Base-by-base conservation (phyloP, 2,329 filamentous ascomycete species). In the Pseudopyricularia cyperi region DNA sequence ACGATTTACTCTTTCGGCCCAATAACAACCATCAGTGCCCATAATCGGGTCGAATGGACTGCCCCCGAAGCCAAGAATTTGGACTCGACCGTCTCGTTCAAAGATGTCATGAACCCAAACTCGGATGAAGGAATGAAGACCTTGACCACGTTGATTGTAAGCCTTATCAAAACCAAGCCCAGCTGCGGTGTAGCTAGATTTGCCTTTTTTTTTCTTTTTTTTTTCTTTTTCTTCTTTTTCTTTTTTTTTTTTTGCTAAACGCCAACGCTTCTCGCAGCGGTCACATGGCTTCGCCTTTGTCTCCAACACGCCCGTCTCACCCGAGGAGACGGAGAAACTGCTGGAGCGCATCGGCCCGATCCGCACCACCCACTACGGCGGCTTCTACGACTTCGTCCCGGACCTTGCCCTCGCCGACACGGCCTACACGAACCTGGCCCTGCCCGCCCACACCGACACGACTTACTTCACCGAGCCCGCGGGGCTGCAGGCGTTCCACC, bases 401-500 rank as follows among this genome's bases (percentile, higher is more conserved):
- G 87, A 96, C 65, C 77, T 96, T 24, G 84, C 88, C 28, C 85
- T 85, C 62, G 90, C 90, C 57, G 89, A 95, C 62, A 94, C 87
- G 2, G 89, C 89, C 3, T 98, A 97, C 69, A 96, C 91, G 2
- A 89, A 85, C 60, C 75, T 93, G 50, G 82, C 83, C 1, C 77
- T 98, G 3, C 80, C 82, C 19, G 84, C 87, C 1, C 93, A 98
- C 66, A 97, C 91, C 1, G 93, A 98, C 68, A 97, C 81, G 7
- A 95, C 91, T 1, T 97, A 98, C 67, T 97, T 97, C 69, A 89
- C 82, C 22, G 91, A 97, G 56, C 91, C 93, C 0, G 83, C 87
- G 2, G 89, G 91, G 9, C 76, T 98, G 33, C 93, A 98, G 65
- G 82, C 93, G 26, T 94, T 98, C 66, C 93, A 98, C 63, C 73